Evolutionary conservation across 768 basidiomycete species (phyloP).

Genomic region (Sarcomyxa edulis): DNA sequence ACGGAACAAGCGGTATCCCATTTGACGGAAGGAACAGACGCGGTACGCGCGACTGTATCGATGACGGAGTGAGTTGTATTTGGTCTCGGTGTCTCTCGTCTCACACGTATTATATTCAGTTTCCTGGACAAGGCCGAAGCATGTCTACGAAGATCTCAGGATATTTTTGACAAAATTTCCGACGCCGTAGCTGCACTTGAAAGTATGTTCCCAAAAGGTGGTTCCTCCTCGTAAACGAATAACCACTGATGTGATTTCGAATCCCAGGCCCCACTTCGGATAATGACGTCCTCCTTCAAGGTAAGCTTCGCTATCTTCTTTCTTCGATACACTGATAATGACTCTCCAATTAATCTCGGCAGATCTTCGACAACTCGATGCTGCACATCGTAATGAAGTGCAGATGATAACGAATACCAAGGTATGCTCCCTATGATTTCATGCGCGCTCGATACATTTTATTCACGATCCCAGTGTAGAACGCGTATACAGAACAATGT

Average conservation of each 20-base stretch:
- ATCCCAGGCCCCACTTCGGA: slow-evolving; percentile 39
- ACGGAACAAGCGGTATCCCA: slow-evolving; percentile 47
- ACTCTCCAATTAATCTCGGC: slow-evolving; percentile 7
- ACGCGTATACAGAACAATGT: slow-evolving; percentile 64
- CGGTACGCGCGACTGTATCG: slow-evolving; percentile 45
- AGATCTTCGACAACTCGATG: slow-evolving; percentile 66
- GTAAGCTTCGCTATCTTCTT: slow-evolving; percentile 21
- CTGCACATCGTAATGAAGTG: slow-evolving; percentile 56
- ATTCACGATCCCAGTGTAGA: slow-evolving; percentile 40
- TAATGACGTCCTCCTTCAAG: slow-evolving; percentile 46
- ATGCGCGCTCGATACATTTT: slow-evolving; percentile 6
- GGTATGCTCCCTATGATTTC: slow-evolving; percentile 25
- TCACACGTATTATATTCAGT: slow-evolving; percentile 28
- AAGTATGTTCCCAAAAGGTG: slow-evolving; percentile 24
- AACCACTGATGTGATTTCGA: too few species aligned
- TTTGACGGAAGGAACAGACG: slow-evolving; percentile 55
- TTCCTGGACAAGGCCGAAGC: slow-evolving; percentile 55
- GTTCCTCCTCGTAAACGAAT: neutral
- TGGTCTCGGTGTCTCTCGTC: neutral
- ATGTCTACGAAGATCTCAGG: slow-evolving; percentile 52
- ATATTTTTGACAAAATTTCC: slow-evolving; percentile 50
- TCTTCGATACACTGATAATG: neutral
- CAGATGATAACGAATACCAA: slow-evolving; percentile 50
- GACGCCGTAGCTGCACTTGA: slow-evolving; percentile 48
- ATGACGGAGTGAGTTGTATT: slow-evolving; percentile 36